Evolutionary conservation across 176 grass and related monocot species (phyloP), one percentile per base, ranked within the genome.

Genomic region (Rhynchospora breviuscula): DNA sequence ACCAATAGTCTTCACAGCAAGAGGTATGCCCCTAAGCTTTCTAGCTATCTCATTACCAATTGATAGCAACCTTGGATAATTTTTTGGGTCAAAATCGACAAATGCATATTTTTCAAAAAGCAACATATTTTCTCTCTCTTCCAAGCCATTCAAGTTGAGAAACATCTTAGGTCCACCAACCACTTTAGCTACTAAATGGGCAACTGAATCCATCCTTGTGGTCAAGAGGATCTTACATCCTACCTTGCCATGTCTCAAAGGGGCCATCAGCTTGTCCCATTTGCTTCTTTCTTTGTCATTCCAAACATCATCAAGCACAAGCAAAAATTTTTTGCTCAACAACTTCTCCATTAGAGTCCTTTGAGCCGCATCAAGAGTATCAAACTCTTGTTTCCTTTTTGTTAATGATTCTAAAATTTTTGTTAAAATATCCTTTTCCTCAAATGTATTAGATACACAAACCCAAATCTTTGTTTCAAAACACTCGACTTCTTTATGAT

Each of bases 271-370:
- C 3, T 58, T 53, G 12, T 58, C 6, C 68, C 79, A 88, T 54
- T 13, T 46, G 7, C 33, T 18, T 17, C 23, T 48, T 23, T 70
- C 80, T 0, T 8, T 3, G 7, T 88, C 61, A 59, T 88, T 83
- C 81, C 81, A 88, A 11, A 84, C 86, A 84, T 84, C 86, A 70
- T 88, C 86, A 19, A 88, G 51, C 0, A 88, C 86, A 52, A 88
- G 45, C 33, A 88, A 70, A 88, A 79, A 84, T 48, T 74, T 88
- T 45, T 79, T 1, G 6, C 7, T 17, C 21, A 29, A 61, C 64
- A 88, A 47, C 2, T 18, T 67, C 9, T 76, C 0, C 18, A 43
- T 63, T 3, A 88, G 60, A 65, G 5, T 88, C 14, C 33, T 78
- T 52, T 88, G 81, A 79, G 72, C 18, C 11, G 26, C 26, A 62